A percentile compares a stretch with the other conserved stretches of the same genome.
phyloP scores from a whole-genome alignment of 129 eudicot genomes.

The Pulicaria dysenterica region DNA sequence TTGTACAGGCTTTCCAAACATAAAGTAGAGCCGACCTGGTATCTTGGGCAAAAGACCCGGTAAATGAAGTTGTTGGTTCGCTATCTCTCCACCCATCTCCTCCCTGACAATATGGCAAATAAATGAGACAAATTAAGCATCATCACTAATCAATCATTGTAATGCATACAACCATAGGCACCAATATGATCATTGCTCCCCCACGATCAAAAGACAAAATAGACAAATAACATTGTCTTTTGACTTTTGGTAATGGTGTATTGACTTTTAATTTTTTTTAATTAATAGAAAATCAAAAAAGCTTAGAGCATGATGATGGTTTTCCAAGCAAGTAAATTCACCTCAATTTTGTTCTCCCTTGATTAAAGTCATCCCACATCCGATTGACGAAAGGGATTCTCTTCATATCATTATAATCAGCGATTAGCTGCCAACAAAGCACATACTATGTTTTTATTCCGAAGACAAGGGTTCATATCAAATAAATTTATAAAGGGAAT shows the following conservation, averaged over 20 bases:
- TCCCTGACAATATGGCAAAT: slow-evolving; percentile 21
- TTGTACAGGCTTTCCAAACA: slow-evolving; percentile 61
- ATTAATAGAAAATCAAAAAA: no score
- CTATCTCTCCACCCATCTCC: slow-evolving; percentile 38
- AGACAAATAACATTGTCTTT: no score
- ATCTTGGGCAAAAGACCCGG: slow-evolving; percentile 37
- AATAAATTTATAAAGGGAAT: not conserved
- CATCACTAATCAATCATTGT: no score
- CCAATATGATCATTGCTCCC: no score
- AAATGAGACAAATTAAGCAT: not conserved
- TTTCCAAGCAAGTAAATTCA: no score
- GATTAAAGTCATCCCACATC: slow-evolving; percentile 26
- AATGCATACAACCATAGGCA: no score
- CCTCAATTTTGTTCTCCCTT: slow-evolving; percentile 28
- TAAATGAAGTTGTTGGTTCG: slow-evolving; percentile 35
- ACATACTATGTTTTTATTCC: not conserved
- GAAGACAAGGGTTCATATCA: not conserved
- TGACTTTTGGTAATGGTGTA: no score
- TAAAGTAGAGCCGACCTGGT: slow-evolving; percentile 46
- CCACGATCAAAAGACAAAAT: no score
- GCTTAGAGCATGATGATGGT: no score
- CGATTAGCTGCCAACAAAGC: slow-evolving; percentile 25
- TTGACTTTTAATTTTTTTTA: no score
- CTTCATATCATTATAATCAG: slow-evolving; percentile 38
- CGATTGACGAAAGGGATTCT: slow-evolving; percentile 28